Conservation (phyloP, 345 rosid species). For the Populus nigra region DNA sequence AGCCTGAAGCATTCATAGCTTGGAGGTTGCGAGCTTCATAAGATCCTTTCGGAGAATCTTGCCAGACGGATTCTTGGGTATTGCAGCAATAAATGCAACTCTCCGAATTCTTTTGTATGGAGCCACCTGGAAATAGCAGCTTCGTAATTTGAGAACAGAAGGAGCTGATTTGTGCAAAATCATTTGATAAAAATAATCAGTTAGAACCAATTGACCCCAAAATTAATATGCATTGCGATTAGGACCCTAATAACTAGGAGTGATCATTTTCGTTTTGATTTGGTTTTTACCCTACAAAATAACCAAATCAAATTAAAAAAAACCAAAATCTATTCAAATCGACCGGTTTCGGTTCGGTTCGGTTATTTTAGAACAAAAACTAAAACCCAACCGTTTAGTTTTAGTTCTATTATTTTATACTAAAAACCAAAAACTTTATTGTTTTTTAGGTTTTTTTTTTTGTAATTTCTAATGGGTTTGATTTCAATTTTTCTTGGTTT, state of each 20-base stretch:
- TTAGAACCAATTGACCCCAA: too few relatives aligned
- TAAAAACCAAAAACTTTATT: too few relatives aligned
- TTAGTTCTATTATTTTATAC: too few relatives aligned
- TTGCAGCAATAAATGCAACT: slow-evolving; percentile 53
- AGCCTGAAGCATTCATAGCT: slow-evolving; percentile 41
- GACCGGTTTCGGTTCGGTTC: rapidly evolving
- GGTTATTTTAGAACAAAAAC: too few relatives aligned
- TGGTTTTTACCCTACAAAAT: rapidly evolving
- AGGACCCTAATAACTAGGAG: rapidly evolving
- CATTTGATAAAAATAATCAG: background rate
- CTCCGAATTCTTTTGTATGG: slow-evolving; percentile 71
- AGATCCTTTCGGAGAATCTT: slow-evolving; percentile 82
- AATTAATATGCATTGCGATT: too few relatives aligned
- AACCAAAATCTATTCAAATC: rapidly evolving
- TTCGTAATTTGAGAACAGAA: background rate
- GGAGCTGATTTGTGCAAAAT: background rate
- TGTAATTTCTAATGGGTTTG: too few relatives aligned
- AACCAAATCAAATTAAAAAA: too few relatives aligned
- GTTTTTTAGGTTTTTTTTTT: too few relatives aligned
- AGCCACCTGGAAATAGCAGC: slow-evolving; percentile 49
- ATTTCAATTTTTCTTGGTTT: rapidly evolving
- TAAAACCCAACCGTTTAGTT: rapidly evolving
- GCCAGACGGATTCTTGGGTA: slow-evolving; percentile 80
- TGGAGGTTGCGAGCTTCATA: slow-evolving; percentile 71
- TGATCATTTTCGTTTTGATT: rapidly evolving